These are phyloP conservation scores for Yamadazyma insecticola DNA, from an alignment of 805 yeast species.

Conservation along the genomic window DNA sequence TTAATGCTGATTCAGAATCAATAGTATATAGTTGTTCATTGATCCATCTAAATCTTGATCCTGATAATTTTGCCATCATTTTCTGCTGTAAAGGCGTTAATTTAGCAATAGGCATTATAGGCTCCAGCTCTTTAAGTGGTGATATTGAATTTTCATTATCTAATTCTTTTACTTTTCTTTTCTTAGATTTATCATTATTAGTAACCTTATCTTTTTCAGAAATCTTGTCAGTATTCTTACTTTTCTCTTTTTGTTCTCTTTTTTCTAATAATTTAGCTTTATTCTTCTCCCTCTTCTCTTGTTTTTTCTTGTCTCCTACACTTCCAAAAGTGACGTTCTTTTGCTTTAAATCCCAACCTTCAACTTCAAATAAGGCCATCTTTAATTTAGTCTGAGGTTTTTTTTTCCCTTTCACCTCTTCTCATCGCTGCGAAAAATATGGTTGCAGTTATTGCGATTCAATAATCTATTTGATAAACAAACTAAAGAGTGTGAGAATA, in stretches of 20 bases:
- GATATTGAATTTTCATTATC: constrained; percentile 7
- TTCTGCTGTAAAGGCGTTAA: constrained; percentile 88
- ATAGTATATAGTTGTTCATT: constrained; percentile 94
- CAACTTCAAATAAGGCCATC: constrained; percentile 74
- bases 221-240: constrained; percentile 5
- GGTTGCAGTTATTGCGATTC: too few relatives aligned
- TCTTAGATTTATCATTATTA: not conserved
- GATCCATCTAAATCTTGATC: constrained; percentile 96
- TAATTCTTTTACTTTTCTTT: constrained; percentile 8
- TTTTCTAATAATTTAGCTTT: constrained; percentile 8
- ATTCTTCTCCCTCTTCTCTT: constrained; percentile 16
- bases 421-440: too few relatives aligned
- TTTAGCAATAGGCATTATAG: constrained; percentile 19
- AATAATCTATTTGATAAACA: not conserved
- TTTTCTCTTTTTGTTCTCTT: constrained; percentile 1
- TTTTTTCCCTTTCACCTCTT: too few relatives aligned
- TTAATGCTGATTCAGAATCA: constrained; percentile 70
- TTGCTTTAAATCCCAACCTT: constrained; percentile 72
- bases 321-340: constrained; percentile 48
- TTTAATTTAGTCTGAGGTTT: too few relatives aligned
- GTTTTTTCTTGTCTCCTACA: constrained; percentile 19
- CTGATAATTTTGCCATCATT: constrained; percentile 91
- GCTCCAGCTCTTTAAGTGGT: constrained; percentile 4
- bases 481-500: not conserved
- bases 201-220: constrained; percentile 5